These are phyloP conservation scores for Trichosporon coremiiforme DNA, from an alignment of 1,284 basidiomycete species.

Conservation along the genomic window DNA sequence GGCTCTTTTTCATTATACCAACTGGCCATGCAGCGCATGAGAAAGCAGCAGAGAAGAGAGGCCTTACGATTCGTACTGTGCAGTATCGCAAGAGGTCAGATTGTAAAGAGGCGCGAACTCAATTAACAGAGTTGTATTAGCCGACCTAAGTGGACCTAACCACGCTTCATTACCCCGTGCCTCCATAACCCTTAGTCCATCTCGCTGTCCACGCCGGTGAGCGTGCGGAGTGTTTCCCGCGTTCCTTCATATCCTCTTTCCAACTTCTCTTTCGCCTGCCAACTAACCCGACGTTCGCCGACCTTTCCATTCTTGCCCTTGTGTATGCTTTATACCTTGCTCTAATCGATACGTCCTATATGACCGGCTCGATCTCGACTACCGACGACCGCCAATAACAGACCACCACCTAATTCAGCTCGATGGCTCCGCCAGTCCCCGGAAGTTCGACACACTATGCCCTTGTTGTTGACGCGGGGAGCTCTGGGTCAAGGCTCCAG, in stretches of 20 bases:
- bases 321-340: conserved; percentile 16
- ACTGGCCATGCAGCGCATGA: not conserved
- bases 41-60: not conserved
- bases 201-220: conserved; percentile 4
- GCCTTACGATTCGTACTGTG: too few relatives aligned
- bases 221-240: not conserved
- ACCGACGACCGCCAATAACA: conserved; percentile 11
- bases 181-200: not conserved
- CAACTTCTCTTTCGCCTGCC: not conserved
- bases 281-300: not conserved
- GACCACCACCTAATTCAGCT: conserved; percentile 10
- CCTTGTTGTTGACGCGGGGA: conserved; percentile 96
- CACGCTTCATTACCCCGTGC: not conserved
- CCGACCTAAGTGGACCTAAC: not conserved
- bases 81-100: too few relatives aligned
- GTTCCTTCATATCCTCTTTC: not conserved
- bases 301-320: not conserved
- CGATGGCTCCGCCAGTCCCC: conserved; percentile 52
- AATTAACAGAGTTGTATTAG: too few relatives aligned
- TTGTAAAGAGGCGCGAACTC: too few relatives aligned
- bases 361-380: not conserved
- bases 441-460: conserved; percentile 77
- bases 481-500: conserved; percentile 91
- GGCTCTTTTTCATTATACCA: not conserved
- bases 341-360: not conserved